A percentile compares a stretch with the other conserved stretches of the same genome.
These are phyloP conservation scores for Magnusiomyces tetraspermus DNA, from an alignment of 1,139 yeast species.

Conservation along the genomic window DNA sequence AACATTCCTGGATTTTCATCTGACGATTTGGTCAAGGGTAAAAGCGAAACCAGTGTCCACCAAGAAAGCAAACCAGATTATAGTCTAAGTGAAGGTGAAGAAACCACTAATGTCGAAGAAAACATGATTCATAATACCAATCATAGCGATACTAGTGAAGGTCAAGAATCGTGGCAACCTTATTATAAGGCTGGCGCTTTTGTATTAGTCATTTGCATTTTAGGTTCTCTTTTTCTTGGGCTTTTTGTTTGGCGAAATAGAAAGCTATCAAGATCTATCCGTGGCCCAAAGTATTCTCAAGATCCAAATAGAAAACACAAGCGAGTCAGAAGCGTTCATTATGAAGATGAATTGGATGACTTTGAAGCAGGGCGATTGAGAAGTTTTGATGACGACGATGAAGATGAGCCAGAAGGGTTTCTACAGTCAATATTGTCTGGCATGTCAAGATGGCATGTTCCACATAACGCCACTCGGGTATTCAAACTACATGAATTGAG, in stretches of 20 bases:
- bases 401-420: constrained; percentile 9
- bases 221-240: constrained; percentile 23
- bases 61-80: constrained; percentile 6
- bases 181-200: constrained; percentile 34
- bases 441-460: constrained; percentile 12
- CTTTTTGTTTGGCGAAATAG: constrained; percentile 25
- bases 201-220: constrained; percentile 31
- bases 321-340: constrained; percentile 13
- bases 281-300: no score
- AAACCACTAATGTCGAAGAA: constrained; percentile 10
- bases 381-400: constrained; percentile 1
- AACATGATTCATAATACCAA: constrained; percentile 17
- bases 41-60: no score
- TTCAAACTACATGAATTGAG: not conserved
- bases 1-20: constrained; percentile 11
- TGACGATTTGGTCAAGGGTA: not conserved
- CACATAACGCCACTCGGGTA: constrained; percentile 1
- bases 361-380: constrained; percentile 8
- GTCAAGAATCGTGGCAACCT: constrained; percentile 27
- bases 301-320: not conserved
- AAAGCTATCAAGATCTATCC: constrained; percentile 6
- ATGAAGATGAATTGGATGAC: constrained; percentile 13
- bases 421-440: constrained; percentile 10
- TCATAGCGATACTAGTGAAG: constrained; percentile 8
- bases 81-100: constrained; percentile 6